Conservation (phyloP, 2,329 filamentous ascomycete species). For the Cordyceps cicadae region DNA sequence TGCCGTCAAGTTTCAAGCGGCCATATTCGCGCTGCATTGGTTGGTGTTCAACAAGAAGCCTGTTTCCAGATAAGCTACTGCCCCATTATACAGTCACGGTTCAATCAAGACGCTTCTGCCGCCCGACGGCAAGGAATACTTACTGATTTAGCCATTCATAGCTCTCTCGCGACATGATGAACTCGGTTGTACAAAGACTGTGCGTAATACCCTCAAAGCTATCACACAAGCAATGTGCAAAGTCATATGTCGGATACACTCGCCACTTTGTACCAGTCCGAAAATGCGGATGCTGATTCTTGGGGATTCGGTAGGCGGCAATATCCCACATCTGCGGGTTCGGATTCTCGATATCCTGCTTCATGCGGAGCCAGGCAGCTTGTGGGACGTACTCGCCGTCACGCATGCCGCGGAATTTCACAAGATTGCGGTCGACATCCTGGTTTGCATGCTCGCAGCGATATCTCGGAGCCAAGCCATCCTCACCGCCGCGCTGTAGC, state of each 20-base stretch:
- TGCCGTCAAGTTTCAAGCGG: slow-evolving; percentile 64
- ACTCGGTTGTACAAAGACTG: slow-evolving; percentile 88
- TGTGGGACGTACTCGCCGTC: slow-evolving; percentile 80
- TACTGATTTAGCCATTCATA: slow-evolving; percentile 68
- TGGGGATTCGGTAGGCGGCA: neutral
- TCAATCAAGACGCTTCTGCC: no score
- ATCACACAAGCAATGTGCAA: slow-evolving; percentile 84
- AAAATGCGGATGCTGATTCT: no score
- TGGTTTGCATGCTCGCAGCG: slow-evolving; percentile 73
- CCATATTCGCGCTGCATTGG: slow-evolving; percentile 34
- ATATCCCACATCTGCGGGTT: slow-evolving; percentile 27
- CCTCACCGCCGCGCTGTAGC: slow-evolving; percentile 70
- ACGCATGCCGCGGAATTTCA: slow-evolving; percentile 81
- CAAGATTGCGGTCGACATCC: slow-evolving; percentile 64
- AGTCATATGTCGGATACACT: slow-evolving; percentile 94
- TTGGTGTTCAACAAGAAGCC: no score
- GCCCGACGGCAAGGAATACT: neutral
- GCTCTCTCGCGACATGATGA: slow-evolving; percentile 55
- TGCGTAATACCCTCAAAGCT: slow-evolving; percentile 88
- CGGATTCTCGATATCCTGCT: slow-evolving; percentile 57
- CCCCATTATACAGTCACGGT: neutral
- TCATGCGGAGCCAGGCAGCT: slow-evolving; percentile 72
- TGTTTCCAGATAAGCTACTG: neutral
- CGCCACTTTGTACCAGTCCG: slow-evolving; percentile 33
- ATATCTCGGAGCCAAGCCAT: slow-evolving; percentile 52